Evolutionary conservation across 768 basidiomycete species (phyloP), one percentile per base, ranked within the genome.

Genomic region (Psilocybe cyanescens): DNA sequence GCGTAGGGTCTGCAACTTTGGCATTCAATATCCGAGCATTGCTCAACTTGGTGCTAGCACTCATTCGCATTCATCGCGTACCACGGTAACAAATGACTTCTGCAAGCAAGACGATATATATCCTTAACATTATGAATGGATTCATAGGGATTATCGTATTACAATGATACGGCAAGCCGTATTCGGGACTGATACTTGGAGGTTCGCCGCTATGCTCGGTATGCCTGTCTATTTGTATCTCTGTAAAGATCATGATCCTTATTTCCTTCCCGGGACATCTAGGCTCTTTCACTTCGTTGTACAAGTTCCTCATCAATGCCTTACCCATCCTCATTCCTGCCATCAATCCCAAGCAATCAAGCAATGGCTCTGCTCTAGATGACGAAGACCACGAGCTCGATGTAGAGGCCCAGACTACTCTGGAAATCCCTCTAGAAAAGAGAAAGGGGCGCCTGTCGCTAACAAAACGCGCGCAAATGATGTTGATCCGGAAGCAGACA

Each of bases 121-220:
- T 54, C 7, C 51, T 49, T 33, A 14, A 39, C 45, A 45, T 44
- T 39, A 41, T 30, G 4, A 3, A 8, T 44, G 8, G 17, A 56
- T 17, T 11, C 35, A 4, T 67, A 95, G 92, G 67, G 77, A 85
- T n/a, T 74, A 83, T 57, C 85, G 90, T 8, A 74, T 91, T 7
- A 74, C 84, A 3, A 72, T 95, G 24, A 80, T 97, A 53, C 85
- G 90, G 3, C 91, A 86, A 76, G 95, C 94, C 0, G 78, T 97
- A 47, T 92, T 97, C 65, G 95, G 95, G 0, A 63, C 78, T 45
- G 95, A 97, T 69, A 88, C 92, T 0, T 83, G 90, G 69, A 80
- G 95, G 17, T 96, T 97, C 64, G 92, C 89, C 3, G 86, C 89
- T 0, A 96, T 96, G 94, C 79, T 98, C 39, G 94, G 93, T 88